These are phyloP conservation scores for Euphorbia pulcherrima DNA, from an alignment of 345 rosid genomes.

Conservation along the genomic window DNA sequence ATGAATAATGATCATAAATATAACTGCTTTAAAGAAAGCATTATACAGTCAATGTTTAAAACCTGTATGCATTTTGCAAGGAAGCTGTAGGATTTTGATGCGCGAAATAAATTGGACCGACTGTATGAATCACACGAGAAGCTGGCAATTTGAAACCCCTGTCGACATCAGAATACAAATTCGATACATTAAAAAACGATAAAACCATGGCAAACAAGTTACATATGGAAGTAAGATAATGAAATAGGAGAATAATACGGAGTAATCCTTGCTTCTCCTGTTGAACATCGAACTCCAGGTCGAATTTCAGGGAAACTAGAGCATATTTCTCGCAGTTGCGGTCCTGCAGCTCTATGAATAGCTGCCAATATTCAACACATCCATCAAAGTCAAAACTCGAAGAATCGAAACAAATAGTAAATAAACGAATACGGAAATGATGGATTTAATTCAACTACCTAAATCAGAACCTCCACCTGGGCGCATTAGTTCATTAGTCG, in stretches of 20 bases:
- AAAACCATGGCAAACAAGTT: background rate
- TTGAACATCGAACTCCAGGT: conserved; percentile 71
- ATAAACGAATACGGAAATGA: too few species aligned
- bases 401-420: background rate
- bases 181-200: background rate
- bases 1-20: too few species aligned
- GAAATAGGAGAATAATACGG: conserved; percentile 30
- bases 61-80: conserved; percentile 64
- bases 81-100: conserved; percentile 49
- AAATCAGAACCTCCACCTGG: background rate
- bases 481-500: background rate
- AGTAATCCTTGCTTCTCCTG: conserved; percentile 86
- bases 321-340: conserved; percentile 64
- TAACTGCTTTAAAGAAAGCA: conserved; percentile 3
- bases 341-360: conserved; percentile 79
- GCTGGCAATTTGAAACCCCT: conserved; percentile 79
- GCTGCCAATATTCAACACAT: conserved; percentile 33
- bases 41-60: conserved; percentile 1
- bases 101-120: conserved; percentile 65
- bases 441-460: too few species aligned
- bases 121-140: conserved; percentile 72
- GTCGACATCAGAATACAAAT: conserved; percentile 3
- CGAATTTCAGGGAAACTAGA: conserved; percentile 56
- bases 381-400: background rate
- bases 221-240: background rate